Conservation (phyloP, 2,329 filamentous ascomycete species). For the Beauveria australis region DNA sequence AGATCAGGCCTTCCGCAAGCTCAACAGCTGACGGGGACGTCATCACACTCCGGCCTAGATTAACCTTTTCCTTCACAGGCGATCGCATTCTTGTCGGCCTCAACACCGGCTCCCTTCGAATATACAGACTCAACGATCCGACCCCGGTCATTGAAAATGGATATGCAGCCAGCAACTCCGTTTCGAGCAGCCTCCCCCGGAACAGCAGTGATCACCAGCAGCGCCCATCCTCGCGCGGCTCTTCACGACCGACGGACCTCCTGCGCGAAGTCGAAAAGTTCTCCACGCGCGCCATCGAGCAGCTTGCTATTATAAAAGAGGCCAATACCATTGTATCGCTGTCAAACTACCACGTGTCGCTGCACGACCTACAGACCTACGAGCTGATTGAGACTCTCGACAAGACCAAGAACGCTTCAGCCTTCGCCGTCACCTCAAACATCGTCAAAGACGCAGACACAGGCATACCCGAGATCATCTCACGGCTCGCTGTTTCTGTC, state of each 20-base stretch:
- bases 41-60: neutral
- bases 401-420: conserved; percentile 79
- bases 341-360: conserved; percentile 79
- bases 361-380: conserved; percentile 84
- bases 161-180: conserved; percentile 12
- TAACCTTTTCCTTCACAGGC: conserved; percentile 37
- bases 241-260: conserved; percentile 63
- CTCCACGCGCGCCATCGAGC: conserved; percentile 80
- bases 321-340: conserved; percentile 85
- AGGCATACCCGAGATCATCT: conserved; percentile 87
- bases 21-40: neutral
- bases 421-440: conserved; percentile 91
- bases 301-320: conserved; percentile 93
- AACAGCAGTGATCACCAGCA: conserved; percentile 19
- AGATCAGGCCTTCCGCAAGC: neutral
- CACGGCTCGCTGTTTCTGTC: conserved; percentile 81
- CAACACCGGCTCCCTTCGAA: conserved; percentile 77
- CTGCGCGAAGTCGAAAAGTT: conserved; percentile 92
- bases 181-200: conserved; percentile 19
- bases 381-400: conserved; percentile 69
- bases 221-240: conserved; percentile 21
- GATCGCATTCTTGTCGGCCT: conserved; percentile 88
- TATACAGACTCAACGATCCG: conserved; percentile 81
- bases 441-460: conserved; percentile 84
- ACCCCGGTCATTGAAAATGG: conserved; percentile 27